A percentile compares a stretch with the other conserved stretches of the same genome.
Evolutionary conservation across 2,329 filamentous ascomycete species (phyloP).

Genomic region (Fusarium sambucinum): DNA sequence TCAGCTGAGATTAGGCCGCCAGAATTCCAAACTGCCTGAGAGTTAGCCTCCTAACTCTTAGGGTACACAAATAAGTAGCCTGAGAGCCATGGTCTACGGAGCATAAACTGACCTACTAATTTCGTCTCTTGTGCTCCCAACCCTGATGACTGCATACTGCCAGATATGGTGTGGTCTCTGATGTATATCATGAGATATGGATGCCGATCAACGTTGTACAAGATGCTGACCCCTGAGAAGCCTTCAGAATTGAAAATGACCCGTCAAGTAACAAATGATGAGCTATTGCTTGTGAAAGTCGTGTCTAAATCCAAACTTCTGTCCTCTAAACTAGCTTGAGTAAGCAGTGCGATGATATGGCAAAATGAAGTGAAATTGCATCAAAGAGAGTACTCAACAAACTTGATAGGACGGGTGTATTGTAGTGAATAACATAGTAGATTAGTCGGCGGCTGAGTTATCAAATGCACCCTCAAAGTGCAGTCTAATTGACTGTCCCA

Average conservation of each 20-base stretch:
- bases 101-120: too few relatives aligned
- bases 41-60: too few relatives aligned
- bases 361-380: neutral
- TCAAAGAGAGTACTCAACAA: neutral
- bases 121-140: too few relatives aligned
- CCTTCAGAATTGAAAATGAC: too few relatives aligned
- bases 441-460: neutral
- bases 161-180: neutral
- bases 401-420: neutral
- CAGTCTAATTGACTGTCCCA: constrained; percentile 23
- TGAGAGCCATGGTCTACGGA: too few relatives aligned
- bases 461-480: neutral
- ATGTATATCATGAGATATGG: neutral
- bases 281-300: too few relatives aligned
- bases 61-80: too few relatives aligned
- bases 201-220: neutral
- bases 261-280: too few relatives aligned
- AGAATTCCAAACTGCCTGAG: too few relatives aligned
- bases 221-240: neutral
- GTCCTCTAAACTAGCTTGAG: neutral
- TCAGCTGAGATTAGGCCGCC: too few relatives aligned
- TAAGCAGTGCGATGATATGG: neutral
- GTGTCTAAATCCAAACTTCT: neutral
- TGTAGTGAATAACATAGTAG: neutral
- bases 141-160: too few relatives aligned